Evolutionary conservation across 306 rosid genomes (phyloP), one percentile per base, ranked within the genome.

Genomic region (Senna siamea): DNA sequence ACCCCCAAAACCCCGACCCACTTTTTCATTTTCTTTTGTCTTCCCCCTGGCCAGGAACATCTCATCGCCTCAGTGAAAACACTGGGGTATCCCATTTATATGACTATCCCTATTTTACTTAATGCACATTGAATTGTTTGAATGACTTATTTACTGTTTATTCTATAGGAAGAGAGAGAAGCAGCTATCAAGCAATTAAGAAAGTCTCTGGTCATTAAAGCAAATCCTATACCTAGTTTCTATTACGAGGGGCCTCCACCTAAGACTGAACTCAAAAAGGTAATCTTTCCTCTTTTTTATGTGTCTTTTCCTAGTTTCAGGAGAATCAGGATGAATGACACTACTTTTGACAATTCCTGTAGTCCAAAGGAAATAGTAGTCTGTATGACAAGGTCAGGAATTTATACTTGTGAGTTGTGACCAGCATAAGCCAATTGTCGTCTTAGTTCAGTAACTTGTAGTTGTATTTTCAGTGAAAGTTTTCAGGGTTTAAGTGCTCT

Each of bases 231-330:
- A n/a, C 99, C 99, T 15, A 92, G 77, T 78, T 95, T 95, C 81
- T 92, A 92, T 82, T 92, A 95, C 59, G 89, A 95, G 74, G 89
- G 85, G 7, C 98, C 99, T 80, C 98, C 99, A 11, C 98, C 99
- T 5, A 95, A 87, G 85, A 59, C 75, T 12, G 98, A 87, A 83
- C 89, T 83, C 81, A 95, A 92, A 89, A 95, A 92, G 98, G 99
- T 90, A 76, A 19, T 5, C 51, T 74, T 50, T 50, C 32, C 65
- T 22, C 46, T 18, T 10, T 50, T 64, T 65, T 32, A 8, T 14
- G 1, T 23, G 34, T 51, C 10, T 11, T 62, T 50, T 66, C 56
- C 44, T 18, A 74, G 12, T 70, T 48, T 55, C 59, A 32, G 2
- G 20, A 61, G 30, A 58, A 58, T 35, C n/a, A n/a, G 47, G 63